These are phyloP conservation scores for Scutellaria minor DNA, from an alignment of 257 asterid genomes.

Conservation along the genomic window DNA sequence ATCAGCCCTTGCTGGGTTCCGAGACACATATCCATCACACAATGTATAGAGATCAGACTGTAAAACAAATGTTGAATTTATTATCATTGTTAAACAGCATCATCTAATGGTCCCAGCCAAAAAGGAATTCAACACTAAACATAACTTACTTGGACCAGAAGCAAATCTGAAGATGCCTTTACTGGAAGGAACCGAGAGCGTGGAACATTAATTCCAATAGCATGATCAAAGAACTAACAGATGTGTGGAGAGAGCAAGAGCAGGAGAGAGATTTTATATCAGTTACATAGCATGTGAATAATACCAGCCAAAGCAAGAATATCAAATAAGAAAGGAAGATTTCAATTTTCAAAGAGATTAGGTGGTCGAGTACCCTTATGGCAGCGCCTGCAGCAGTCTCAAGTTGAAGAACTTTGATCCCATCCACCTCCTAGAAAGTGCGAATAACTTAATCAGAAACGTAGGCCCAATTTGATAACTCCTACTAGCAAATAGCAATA, in stretches of 20 bases:
- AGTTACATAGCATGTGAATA: slow-evolving; percentile 6
- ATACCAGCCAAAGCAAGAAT: slow-evolving; percentile 5
- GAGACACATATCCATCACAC: slow-evolving; percentile 77
- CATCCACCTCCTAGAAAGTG: slow-evolving; percentile 83
- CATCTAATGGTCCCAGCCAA: background rate
- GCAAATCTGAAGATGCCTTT: slow-evolving; percentile 91
- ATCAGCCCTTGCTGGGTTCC: slow-evolving; percentile 79
- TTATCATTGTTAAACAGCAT: slow-evolving; percentile 21
- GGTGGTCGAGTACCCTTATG: slow-evolving; percentile 63
- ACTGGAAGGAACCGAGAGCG: slow-evolving; percentile 99
- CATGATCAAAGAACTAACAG: slow-evolving; percentile 80
- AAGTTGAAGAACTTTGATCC: slow-evolving; percentile 93
- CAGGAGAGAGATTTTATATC: background rate
- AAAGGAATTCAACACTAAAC: background rate
- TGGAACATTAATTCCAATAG: slow-evolving; percentile 94
- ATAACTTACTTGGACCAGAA: slow-evolving; percentile 84
- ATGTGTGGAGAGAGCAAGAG: background rate
- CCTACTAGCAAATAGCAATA: slow-evolving; percentile 25
- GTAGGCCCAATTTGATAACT: background rate
- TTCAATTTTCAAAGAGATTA: slow-evolving; percentile 16
- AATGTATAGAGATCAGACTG: slow-evolving; percentile 98
- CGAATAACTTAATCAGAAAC: slow-evolving; percentile 22
- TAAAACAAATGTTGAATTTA: slow-evolving; percentile 37
- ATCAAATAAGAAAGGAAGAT: background rate
- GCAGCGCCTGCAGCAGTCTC: slow-evolving; percentile 99